A percentile compares a stretch with the other conserved stretches of the same genome.
phyloP scores from a whole-genome alignment of 768 basidiomycete genomes.

The Tephrocybe sp. region DNA sequence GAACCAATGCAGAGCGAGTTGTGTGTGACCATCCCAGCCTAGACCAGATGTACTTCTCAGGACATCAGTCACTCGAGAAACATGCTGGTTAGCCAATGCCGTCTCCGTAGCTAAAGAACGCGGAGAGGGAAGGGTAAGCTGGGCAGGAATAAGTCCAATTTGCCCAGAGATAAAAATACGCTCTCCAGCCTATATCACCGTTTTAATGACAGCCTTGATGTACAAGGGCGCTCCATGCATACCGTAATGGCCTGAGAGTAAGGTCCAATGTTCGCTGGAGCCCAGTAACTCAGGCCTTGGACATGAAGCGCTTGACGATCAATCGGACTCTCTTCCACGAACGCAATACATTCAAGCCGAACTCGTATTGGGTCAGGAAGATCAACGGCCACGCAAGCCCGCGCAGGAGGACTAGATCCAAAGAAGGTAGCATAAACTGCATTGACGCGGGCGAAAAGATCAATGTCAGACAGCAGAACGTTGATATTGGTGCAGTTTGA shows the following conservation, averaged over 20 bases:
- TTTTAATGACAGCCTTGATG: too few relatives aligned
- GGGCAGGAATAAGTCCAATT: conserved; percentile 84
- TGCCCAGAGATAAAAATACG: conserved; percentile 92
- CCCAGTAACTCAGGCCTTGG: conserved; percentile 97
- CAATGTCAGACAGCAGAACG: conserved; percentile 80
- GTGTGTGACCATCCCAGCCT: conserved; percentile 62
- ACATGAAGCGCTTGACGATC: conserved; percentile 86
- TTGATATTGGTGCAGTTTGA: conserved; percentile 76
- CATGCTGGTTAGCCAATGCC: conserved; percentile 81
- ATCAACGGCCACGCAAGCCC: conserved; percentile 89
- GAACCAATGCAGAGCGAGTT: conserved; percentile 78
- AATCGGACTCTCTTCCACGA: conserved; percentile 32
- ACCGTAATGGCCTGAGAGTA: conserved; percentile 94
- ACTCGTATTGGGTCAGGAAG: conserved; percentile 59
- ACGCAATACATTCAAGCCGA: conserved; percentile 83
- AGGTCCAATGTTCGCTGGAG: conserved; percentile 97
- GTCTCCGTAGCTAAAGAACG: conserved; percentile 60
- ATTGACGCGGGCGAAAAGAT: conserved; percentile 78
- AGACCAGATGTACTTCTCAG: conserved; percentile 54
- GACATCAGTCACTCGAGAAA: conserved; percentile 61
- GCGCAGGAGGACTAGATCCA: conserved; percentile 87
- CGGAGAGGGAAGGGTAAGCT: conserved; percentile 64
- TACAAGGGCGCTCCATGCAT: conserved; percentile 25
- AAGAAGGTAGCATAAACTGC: conserved; percentile 78
- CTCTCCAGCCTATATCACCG: conserved; percentile 64